Evolutionary conservation across 495 filamentous ascomycete species (phyloP), one percentile per base, ranked within the genome.

Genomic region (Aspergillus affinis): DNA sequence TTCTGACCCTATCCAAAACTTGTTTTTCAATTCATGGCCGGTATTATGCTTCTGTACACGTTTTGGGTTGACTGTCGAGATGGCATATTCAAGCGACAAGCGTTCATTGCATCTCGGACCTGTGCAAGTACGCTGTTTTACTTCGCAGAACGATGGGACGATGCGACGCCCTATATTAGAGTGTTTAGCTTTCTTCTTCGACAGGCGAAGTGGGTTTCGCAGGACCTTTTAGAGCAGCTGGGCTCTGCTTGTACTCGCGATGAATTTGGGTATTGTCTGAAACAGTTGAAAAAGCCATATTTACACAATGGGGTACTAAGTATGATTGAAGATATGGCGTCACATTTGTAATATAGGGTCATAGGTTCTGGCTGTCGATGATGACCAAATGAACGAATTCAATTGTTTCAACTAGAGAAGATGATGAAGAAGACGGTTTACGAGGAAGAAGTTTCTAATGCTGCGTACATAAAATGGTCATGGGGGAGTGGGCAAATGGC

Each of bases 321-420:
- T 0, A 74, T 72, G 71, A 71, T 74, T 51, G 66, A 74, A 45
- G 71, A 74, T 61, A 71, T 74, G 56, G 61, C 69, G 49, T 64
- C 64, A 47, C 23, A 26, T 26, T 26, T 26, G 23, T 26, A 26
- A 26, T 26, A 26, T 4, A 26, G 23, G 23, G 4, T 26, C 23
- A 4, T 26, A 2, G 4, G 4, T 26, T 4, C 23, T 26, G 23
- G 23, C 23, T 26, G 23, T 26, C 23, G 23, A 26, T 2, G 23
- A 26, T 26, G 23, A 26, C n/a, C n/a, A n/a, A n/a, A n/a, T n/a
- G n/a, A n/a, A n/a, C n/a, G n/a, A n/a, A n/a, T n/a, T n/a, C n/a
- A n/a, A n/a, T n/a, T n/a, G n/a, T n/a, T n/a, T n/a, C n/a, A n/a
- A n/a, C n/a, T n/a, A n/a, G n/a, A n/a, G n/a, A n/a, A n/a, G n/a